Evolutionary conservation across 306 rosid genomes (phyloP), one percentile per base, ranked within the genome.

Genomic region (Dicorynia guianensis): DNA sequence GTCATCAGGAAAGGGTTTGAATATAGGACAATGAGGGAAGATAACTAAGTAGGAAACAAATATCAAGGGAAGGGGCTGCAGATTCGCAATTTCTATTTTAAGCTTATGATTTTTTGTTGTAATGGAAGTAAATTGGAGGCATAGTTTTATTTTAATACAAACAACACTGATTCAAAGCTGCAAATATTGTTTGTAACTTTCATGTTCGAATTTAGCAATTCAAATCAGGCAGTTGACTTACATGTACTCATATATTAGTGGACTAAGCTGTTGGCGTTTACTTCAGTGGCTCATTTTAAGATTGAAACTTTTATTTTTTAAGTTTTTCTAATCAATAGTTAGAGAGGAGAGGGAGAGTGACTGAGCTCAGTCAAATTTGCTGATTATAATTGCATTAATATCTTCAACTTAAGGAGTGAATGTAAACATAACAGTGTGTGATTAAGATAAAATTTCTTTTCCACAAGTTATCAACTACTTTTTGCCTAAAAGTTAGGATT

Each of bases 101-200:
- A 68, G 58, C 54, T 35, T 14, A 40, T 48, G 44, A 13, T 68
- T 69, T 76, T 67, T 40, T 34, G 33, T 49, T 12, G 54, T 47
- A 46, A 18, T 67, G 68, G 49, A 65, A 66, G 66, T 57, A 30
- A 73, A 11, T 17, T 38, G 40, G 61, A 48, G 49, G 36, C 30
- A 19, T 42, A n/a, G 13, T 15, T 61, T 50, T 48, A 53, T 33
- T 60, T 66, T 50, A 34, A 56, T 55, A 12, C 57, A 19, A 66
- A 57, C 13, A 46, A 25, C 49, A 47, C 57, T 52, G 18, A 70
- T 49, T 30, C 40, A 39, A 43, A 43, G 39, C 43, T 43, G 67
- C 5, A 19, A 61, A 42, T 70, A 63, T 13, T 67, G 18, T 69
- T 42, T 50, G 44, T 54, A 63, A 72, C 12, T 4, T 6, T 25